Base-by-base conservation (phyloP, 257 asterid species). In the Salvia splendens region DNA sequence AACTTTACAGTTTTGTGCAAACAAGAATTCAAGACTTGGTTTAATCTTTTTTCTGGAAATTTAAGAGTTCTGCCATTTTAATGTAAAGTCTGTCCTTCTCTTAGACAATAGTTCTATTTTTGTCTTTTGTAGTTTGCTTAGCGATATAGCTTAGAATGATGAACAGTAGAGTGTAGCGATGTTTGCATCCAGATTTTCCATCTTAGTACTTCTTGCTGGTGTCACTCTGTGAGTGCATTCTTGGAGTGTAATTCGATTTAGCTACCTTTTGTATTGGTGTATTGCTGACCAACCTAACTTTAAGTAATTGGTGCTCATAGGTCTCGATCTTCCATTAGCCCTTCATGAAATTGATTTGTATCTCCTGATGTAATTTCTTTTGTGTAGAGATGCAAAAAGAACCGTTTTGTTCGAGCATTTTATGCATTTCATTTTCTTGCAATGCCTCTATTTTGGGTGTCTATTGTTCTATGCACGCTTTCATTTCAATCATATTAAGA, bases 121-220 rank as follows among this genome's bases (percentile, higher is more conserved):
- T 33, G 28, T 7, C 20, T 12, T 33, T 47, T 59, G 50, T 17
- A 36, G 35, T 59, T 73, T 41, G 41, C 1, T 6, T 36, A 36
- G 41, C 6, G 6, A 36, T 36, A 36, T 1, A 5, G 6, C 41
- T 3, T 36, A 9, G 42, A 38, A 4, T 47, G 12, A 47, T 28
- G 51, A 58, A 30, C 47, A 55, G 24, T 47, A 12, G 32, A 41
- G 38, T 42, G 8, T 60, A 50, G 35, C 38, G 36, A 35, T 5
- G 17, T 15, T 49, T 14, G 40, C 66, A 12, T 66, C 46, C 45
- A 20, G 62, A 36, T 53, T 42, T 35, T 14, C 46, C 17, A 6
- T 15, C 36, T 63, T 2, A 68, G 30, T 12, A 57, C 42, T 8
- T 74, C 28, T 46, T 68, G 54, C 55, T 47, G 33, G 30, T 73